A percentile compares a stretch with the other conserved stretches of the same genome.
phyloP scores from a whole-genome alignment of 164 flowering plant genomes.

The Piper longum region DNA sequence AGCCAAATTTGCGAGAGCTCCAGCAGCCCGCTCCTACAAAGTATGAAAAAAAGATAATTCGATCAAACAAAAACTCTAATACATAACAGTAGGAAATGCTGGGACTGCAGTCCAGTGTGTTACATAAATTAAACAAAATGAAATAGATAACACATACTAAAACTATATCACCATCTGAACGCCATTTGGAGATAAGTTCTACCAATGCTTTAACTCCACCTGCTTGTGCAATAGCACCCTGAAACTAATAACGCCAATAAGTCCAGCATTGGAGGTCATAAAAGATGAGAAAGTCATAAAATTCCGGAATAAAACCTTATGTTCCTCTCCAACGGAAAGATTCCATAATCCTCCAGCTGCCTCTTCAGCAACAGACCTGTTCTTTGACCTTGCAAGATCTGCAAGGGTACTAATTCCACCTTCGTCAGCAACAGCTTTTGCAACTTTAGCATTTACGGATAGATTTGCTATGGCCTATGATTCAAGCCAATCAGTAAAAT shows the following conservation, averaged over 20 bases:
- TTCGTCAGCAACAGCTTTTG: conserved; percentile 92
- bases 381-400: conserved; percentile 81
- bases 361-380: conserved; percentile 95
- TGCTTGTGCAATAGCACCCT: conserved; percentile 94
- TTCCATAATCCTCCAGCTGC: conserved; percentile 99
- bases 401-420: conserved; percentile 89
- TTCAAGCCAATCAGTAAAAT: not conserved
- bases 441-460: conserved; percentile 85
- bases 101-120: not conserved
- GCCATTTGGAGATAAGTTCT: conserved; percentile 92
- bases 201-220: conserved; percentile 92
- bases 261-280: not conserved
- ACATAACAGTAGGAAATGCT: too few relatives aligned
- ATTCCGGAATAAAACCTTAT: conserved; percentile 41
- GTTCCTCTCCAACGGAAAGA: conserved; percentile 98
- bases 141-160: conserved; percentile 35
- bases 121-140: not conserved
- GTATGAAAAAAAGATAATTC: conserved; percentile 5
- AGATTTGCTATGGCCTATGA: conserved; percentile 88
- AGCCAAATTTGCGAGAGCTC: conserved; percentile 96
- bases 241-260: conserved; percentile 9
- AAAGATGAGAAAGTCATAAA: too few relatives aligned
- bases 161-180: conserved; percentile 83
- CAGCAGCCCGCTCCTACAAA: conserved; percentile 88
- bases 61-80: too few relatives aligned